Percentiles rank a stretch among this genome's conserved stretches.
Evolutionary conservation across 1,284 basidiomycete genomes (phyloP).

Genomic region (Cutaneotrichosporon daszewskae): DNA sequence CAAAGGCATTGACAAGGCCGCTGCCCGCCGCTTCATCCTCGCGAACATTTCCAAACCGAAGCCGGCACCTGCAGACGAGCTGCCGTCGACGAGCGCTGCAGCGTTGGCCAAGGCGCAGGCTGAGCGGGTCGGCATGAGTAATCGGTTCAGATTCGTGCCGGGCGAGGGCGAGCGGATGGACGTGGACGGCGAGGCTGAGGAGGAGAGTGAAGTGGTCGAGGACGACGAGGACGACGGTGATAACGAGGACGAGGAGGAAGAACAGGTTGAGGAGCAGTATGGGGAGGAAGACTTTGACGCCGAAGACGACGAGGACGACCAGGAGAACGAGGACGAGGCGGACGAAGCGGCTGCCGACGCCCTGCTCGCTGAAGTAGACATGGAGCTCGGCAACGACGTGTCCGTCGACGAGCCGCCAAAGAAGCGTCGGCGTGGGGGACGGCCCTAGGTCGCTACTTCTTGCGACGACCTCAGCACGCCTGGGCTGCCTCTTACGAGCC

Average conservation of each 20-base stretch:
- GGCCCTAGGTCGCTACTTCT: no score
- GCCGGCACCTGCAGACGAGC: no score
- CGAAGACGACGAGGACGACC: constrained; percentile 38
- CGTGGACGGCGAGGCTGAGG: not conserved
- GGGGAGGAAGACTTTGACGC: constrained; percentile 51
- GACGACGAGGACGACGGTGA: constrained; percentile 13
- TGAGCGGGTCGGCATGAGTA: no score
- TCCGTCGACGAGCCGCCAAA: constrained; percentile 50
- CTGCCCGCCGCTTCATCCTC: no score
- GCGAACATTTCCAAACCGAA: no score
- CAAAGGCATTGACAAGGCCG: no score
- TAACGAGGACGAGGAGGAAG: constrained; percentile 20
- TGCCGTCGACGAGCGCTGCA: no score
- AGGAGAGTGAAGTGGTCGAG: constrained; percentile 18
- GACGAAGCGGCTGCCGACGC: constrained; percentile 41
- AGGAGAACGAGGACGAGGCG: constrained; percentile 46
- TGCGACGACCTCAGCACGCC: no score
- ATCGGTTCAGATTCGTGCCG: no score
- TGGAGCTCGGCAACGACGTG: constrained; percentile 47
- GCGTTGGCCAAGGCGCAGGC: no score
- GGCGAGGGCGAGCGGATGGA: no score
- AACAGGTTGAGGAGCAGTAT: constrained; percentile 45
- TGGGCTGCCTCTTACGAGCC: no score
- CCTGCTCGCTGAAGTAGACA: constrained; percentile 26
- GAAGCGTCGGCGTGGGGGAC: constrained; percentile 56